Base-by-base conservation (phyloP, 176 grass and related monocot genomes). In the Musa troglodytarum region DNA sequence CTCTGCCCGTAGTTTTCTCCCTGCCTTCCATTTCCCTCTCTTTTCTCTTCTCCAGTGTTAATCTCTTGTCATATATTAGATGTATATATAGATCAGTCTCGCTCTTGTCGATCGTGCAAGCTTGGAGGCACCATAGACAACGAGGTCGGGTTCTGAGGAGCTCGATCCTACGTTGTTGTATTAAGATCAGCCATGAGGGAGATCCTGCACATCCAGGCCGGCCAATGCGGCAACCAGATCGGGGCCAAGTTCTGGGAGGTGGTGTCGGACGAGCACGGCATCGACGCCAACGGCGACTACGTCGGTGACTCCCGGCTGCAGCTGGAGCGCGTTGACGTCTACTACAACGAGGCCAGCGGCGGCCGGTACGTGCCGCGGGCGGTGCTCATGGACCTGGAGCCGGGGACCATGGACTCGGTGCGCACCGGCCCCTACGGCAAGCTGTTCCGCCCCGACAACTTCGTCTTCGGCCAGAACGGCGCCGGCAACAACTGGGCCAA, bases 221-320 rank as follows among this genome's bases (percentile, higher is more conserved):
- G 88, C 34, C 88, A 88, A 74, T 91, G 92, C 82, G 86, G 92
- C 49, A 96, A 96, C 86, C 88, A 91, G 81, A 91, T 96, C 82
- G 88, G 86, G 10, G 83, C 81, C 72, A 96, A 96, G 86, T 96
- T 96, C 82, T 91, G 88, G 92, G 92, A 96, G 82, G 92, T 96
- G 68, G 81, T 96, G 16, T 94, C 87, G 75, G 87, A 88, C 61
- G 91, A 94, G 87, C 91, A 94, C 54, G 91, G 91, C 74, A 88
- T 94, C 72, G 85, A 94, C 83, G 53, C 85, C 62, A 85, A 85
- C 55, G 91, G 88, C 13, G 59, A 80, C 23, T 90, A 91, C 76
- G 72, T 82, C 10, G 92, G 92, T 67, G 84, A 77, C 58, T 81
- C 85, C 52, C 78, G 84, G 53, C 70, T 83, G 61, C 88, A 95